phyloP scores from a whole-genome alignment of 2,329 filamentous ascomycete species.

The Ilyonectria destructans region DNA sequence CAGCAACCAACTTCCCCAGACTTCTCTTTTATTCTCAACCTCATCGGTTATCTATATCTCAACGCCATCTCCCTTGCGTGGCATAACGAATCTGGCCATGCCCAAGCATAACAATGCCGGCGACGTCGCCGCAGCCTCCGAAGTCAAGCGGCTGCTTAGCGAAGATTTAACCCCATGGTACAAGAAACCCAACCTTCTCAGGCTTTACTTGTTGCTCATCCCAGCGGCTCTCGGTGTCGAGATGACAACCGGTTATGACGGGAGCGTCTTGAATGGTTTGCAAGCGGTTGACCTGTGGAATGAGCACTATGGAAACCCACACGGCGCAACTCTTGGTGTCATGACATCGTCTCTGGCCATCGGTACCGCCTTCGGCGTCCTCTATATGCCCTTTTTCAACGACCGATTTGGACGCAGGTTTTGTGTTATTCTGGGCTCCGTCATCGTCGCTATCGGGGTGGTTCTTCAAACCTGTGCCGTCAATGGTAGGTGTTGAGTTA shows the following conservation, averaged over 20 bases:
- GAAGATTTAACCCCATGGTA: slow-evolving; percentile 21
- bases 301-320: not conserved
- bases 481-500: not conserved
- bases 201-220: slow-evolving; percentile 15
- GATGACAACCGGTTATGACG: slow-evolving; percentile 21
- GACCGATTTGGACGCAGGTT: not conserved
- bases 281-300: slow-evolving; percentile 5
- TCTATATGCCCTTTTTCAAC: not conserved
- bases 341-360: not conserved
- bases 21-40: not conserved
- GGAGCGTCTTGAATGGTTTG: slow-evolving; percentile 8
- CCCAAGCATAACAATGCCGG: not conserved
- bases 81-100: not conserved
- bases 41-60: not conserved
- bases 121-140: slow-evolving; percentile 13
- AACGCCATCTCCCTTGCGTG: not conserved
- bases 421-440: slow-evolving; percentile 1
- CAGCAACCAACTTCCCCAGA: not conserved
- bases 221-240: slow-evolving; percentile 15
- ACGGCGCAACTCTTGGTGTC: not conserved
- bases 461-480: not conserved
- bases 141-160: slow-evolving; percentile 12
- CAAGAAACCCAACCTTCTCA: slow-evolving; percentile 22
- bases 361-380: not conserved
- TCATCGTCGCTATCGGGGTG: not conserved